phyloP scores from a whole-genome alignment of 2,329 filamentous ascomycete species.

The Cladorrhinum sp. region DNA sequence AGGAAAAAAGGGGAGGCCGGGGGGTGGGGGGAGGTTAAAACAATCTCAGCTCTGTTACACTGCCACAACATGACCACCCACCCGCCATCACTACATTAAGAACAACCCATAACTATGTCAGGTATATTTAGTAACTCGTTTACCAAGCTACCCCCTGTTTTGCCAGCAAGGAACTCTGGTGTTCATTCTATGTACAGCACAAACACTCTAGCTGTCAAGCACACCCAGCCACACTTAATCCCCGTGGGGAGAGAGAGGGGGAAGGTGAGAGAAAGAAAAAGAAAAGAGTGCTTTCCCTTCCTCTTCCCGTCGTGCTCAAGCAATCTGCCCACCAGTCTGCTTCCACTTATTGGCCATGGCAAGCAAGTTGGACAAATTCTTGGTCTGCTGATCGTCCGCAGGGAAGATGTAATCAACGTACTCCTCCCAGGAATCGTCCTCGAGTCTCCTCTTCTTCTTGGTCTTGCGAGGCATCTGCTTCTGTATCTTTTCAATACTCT shows the following conservation, averaged over 20 bases:
- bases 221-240: too few species aligned
- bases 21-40: background rate
- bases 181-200: too few species aligned
- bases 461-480: conserved; percentile 90
- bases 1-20: too few species aligned
- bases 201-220: too few species aligned
- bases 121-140: too few species aligned
- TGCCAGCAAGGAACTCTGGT: too few species aligned
- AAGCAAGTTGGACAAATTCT: conserved; percentile 78
- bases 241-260: too few species aligned
- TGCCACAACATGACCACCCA: background rate
- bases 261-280: too few species aligned
- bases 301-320: background rate
- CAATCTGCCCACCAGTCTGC: conserved; percentile 47
- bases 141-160: too few species aligned
- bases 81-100: too few species aligned
- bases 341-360: conserved; percentile 89
- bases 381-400: conserved; percentile 83
- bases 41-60: background rate
- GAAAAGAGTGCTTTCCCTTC: too few species aligned
- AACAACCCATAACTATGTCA: too few species aligned
- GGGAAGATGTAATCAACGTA: conserved; percentile 98
- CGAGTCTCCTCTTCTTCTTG: conserved; percentile 87
- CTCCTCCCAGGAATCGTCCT: conserved; percentile 93
- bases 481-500: conserved; percentile 78